These are phyloP conservation scores for Hygrophoropsis aurantiaca DNA, from an alignment of 768 basidiomycete genomes.

Conservation along the genomic window DNA sequence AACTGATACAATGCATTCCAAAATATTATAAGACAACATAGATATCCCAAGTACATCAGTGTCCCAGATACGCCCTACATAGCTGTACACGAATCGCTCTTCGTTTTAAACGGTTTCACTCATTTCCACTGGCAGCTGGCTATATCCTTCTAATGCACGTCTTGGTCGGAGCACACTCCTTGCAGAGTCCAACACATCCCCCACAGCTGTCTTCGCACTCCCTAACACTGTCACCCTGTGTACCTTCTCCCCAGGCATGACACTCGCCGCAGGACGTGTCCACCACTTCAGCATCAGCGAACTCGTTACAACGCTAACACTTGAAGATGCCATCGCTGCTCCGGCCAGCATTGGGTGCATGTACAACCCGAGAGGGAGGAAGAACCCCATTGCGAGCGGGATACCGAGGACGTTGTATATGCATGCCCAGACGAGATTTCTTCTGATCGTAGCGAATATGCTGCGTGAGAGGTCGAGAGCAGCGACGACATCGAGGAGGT, in stretches of 20 bases:
- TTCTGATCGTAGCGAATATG: constrained; percentile 88
- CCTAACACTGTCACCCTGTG: constrained; percentile 38
- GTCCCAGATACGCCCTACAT: too few relatives aligned
- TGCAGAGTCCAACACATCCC: constrained; percentile 50
- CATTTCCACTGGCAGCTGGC: constrained; percentile 73
- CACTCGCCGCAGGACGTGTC: constrained; percentile 65
- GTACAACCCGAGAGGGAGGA: constrained; percentile 88
- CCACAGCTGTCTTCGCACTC: constrained; percentile 40
- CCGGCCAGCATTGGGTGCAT: constrained; percentile 98
- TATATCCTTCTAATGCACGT: constrained; percentile 54
- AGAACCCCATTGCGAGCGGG: constrained; percentile 95
- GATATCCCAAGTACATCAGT: too few relatives aligned
- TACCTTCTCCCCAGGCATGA: constrained; percentile 63
- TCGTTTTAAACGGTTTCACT: constrained; percentile 30
- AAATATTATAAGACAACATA: too few relatives aligned
- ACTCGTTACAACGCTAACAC: constrained; percentile 91
- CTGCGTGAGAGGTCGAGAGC: constrained; percentile 86
- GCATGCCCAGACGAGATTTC: constrained; percentile 96
- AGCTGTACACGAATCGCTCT: too few relatives aligned
- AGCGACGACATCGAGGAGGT: constrained; percentile 95
- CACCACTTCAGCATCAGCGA: constrained; percentile 86
- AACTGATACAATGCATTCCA: too few relatives aligned
- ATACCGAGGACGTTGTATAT: constrained; percentile 92
- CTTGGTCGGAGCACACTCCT: constrained; percentile 39
- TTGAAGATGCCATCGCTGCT: constrained; percentile 98